These are phyloP conservation scores for Nicotiana sylvestris DNA, from an alignment of 257 asterid genomes.

Conservation along the genomic window DNA sequence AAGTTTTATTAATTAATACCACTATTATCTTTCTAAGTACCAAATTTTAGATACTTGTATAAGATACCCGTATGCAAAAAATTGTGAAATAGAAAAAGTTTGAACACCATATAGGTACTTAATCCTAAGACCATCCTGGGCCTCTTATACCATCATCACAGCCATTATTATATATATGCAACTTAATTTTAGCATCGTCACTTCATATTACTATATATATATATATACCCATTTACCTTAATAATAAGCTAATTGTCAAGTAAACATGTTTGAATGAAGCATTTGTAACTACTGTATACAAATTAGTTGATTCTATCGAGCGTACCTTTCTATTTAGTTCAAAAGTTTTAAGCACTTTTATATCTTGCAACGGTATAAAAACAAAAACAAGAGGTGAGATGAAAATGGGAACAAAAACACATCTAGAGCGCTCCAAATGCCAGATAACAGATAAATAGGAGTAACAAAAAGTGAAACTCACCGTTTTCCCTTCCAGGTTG, in stretches of 20 bases:
- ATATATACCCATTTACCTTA: background rate
- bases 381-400: background rate
- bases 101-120: background rate
- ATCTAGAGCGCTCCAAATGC: background rate
- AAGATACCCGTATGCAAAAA: background rate
- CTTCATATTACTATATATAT: background rate
- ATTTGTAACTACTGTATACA: background rate
- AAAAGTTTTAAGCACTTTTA: background rate
- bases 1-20: background rate
- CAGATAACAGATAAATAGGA: background rate
- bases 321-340: background rate
- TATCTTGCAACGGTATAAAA: conserved; percentile 1
- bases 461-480: conserved; percentile 27
- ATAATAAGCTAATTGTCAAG: background rate
- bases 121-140: background rate
- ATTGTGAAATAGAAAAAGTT: background rate
- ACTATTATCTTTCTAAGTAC: background rate
- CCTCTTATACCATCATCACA: background rate
- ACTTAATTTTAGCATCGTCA: background rate
- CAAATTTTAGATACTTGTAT: background rate
- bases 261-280: background rate
- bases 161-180: background rate
- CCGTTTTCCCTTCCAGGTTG: conserved; percentile 83
- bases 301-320: background rate
- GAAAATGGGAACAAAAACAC: background rate